Conservation (phyloP, 2,329 filamentous ascomycete species). For the Aspergillus cejpii region DNA sequence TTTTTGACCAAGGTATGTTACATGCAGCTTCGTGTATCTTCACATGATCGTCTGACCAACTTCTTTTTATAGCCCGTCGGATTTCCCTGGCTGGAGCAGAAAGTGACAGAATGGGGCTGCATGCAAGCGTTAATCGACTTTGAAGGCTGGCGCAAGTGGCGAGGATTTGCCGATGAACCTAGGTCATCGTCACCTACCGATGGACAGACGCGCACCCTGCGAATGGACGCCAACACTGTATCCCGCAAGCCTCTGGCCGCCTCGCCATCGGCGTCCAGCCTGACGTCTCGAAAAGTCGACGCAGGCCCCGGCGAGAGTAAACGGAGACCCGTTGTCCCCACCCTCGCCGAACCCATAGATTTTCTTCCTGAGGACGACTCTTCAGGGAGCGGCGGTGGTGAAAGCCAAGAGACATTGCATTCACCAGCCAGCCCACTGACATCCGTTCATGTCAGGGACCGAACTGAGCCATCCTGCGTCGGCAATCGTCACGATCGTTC, state of each 20-base stretch:
- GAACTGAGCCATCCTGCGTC: not conserved
- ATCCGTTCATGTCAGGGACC: constrained; percentile 7
- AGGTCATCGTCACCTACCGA: constrained; percentile 14
- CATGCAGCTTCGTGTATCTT: constrained; percentile 1
- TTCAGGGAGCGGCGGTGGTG: constrained; percentile 27
- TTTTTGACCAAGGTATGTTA: constrained; percentile 84
- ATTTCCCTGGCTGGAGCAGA: constrained; percentile 93
- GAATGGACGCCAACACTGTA: constrained; percentile 12
- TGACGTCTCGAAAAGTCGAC: not conserved
- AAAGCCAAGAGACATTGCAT: constrained; percentile 16
- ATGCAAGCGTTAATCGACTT: constrained; percentile 99
- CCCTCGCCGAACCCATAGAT: constrained; percentile 10
- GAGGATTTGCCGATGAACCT: constrained; percentile 57
- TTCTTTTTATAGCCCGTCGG: constrained; percentile 69
- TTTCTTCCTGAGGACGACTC: constrained; percentile 24
- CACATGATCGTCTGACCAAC: not conserved
- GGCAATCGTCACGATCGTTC: not conserved
- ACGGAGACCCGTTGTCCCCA: constrained; percentile 11
- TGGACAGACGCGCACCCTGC: constrained; percentile 25
- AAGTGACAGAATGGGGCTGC: constrained; percentile 98
- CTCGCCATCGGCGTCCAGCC: not conserved
- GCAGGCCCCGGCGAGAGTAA: not conserved
- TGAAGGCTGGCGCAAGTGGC: constrained; percentile 97
- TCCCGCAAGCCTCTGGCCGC: constrained; percentile 5
- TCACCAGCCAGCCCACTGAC: constrained; percentile 19